Conservation (phyloP, 2,329 filamentous ascomycete species). For the Fusarium sterilihyphosum region DNA sequence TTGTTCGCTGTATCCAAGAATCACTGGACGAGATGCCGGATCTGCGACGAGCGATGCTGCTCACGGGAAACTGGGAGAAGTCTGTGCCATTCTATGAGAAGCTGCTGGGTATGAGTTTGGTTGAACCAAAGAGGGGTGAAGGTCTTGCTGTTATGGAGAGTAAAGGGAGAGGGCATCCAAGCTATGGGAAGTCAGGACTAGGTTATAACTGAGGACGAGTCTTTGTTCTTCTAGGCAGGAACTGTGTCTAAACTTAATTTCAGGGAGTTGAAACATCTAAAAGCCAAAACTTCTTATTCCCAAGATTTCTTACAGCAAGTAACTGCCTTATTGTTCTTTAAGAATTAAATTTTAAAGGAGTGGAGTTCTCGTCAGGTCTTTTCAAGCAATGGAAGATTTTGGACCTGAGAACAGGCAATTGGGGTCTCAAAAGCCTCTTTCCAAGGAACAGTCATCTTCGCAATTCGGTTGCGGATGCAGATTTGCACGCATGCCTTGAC, state of each 20-base stretch:
- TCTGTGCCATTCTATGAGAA: conserved; percentile 49
- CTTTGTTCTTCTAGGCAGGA: no score
- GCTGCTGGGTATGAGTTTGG: conserved; percentile 45
- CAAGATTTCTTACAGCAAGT: rapidly evolving
- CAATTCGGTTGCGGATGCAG: rapidly evolving
- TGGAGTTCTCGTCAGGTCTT: neutral
- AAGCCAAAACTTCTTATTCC: rapidly evolving
- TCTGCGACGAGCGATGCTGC: conserved; percentile 63
- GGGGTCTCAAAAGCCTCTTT: no score
- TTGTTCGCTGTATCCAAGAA: conserved; percentile 67
- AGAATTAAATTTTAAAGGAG: rapidly evolving
- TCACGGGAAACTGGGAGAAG: conserved; percentile 51
- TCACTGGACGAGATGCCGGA: conserved; percentile 60
- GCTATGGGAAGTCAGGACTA: neutral
- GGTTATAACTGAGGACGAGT: neutral
- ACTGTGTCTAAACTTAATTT: neutral
- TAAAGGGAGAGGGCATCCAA: conserved; percentile 38
- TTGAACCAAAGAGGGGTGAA: conserved; percentile 33
- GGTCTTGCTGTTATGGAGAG: conserved; percentile 43
- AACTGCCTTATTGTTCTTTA: no score
- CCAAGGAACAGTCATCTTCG: rapidly evolving
- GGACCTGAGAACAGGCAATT: rapidly evolving
- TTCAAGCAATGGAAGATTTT: no score
- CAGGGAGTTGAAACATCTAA: rapidly evolving
- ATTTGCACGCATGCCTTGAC: neutral